Evolutionary conservation across 2,329 filamentous ascomycete genomes (phyloP), one percentile per base, ranked within the genome.

Genomic region (Ophidiomyces ophidiicola): DNA sequence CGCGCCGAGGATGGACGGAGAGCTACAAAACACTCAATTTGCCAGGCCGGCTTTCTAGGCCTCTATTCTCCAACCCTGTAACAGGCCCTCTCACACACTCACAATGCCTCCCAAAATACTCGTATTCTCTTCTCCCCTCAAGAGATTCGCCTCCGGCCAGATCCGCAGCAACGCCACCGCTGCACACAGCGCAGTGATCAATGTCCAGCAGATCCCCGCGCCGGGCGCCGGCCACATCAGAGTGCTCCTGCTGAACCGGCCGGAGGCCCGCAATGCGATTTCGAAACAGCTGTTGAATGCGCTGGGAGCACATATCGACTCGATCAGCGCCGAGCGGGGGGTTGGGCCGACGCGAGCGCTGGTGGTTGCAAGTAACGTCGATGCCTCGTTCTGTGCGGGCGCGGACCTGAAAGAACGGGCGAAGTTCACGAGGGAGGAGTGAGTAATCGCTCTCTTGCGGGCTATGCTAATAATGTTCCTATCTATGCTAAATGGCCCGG

Each of bases 401-500:
- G 90, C 90, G 3, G 90, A 98, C 57, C 63, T 98, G 53, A 96
- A 94, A 58, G 88, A 94, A 68, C 69, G 88, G 19, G 72, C 73
- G 43, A 74, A 70, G 3, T 90, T 94, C 61, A 79, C 75, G 1
- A 71, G 70, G 44, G 74, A 85, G 51, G 81, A 94, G 86, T 93
- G 60, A 45, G 75, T 61, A 32, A 2, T 32, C 23, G n/a, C 8
- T 21, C 17, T 14, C n/a, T 32, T 31, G 26, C n/a, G n/a, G n/a
- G n/a, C n/a, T n/a, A n/a, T n/a, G n/a, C n/a, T n/a, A n/a, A n/a
- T n/a, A 7, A 10, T 32, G 14, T 32, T 32, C 8, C n/a, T n/a
- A n/a, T n/a, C n/a, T n/a, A n/a, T n/a, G n/a, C n/a, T n/a, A n/a
- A n/a, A 20, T 39, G 20, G 20, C 7, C 25, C 37, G 26, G 46